Base-by-base conservation (phyloP, 768 basidiomycete genomes). In the Suillus subaureus region DNA sequence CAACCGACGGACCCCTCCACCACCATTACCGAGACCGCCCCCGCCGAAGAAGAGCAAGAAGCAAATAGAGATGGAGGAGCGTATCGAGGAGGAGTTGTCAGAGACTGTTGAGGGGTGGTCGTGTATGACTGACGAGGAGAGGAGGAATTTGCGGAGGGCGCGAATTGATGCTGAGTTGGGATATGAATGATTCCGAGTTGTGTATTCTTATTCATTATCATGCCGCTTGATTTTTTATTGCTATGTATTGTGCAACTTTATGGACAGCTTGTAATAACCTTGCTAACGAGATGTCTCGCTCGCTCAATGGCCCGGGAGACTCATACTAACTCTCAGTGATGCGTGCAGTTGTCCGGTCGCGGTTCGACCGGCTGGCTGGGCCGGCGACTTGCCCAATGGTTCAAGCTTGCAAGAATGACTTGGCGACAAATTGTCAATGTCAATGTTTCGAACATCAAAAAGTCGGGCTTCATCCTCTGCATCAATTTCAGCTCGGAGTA, bases 31-130 rank as follows among this genome's bases (percentile, higher is more conserved):
- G 1, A 85, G 87, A 5, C 87, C 87, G 0, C 90, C 90, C 6
- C 87, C 88, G 54, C 85, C 83, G 67, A 91, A 88, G 78, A 93
- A 93, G 80, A 88, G 86, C 61, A 92, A 92, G 81, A 93, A 93
- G 74, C 86, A 91, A 76, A 76, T 90, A 28, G 85, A 88, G 71
- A 77, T 85, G 71, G 92, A 93, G 76, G 92, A 93, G 74, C 84
- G 83, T 70, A 92, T 92, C 84, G 91, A 93, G 72, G 86, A 91
- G 74, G 91, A 94, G 77, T 76, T 93, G 64, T 81, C 89, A 31
- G 92, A 93, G 67, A 87, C 81, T 51, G 79, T 90, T 4, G 90
- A 91, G 13, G 92, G 91, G 21, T 85, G 90, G 78, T 82, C 83
- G 40, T 73, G 76, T 40, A 73, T 77, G 61, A 69, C 70, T 13